These are phyloP conservation scores for Porcisia hertigi DNA, from an alignment of 208 protist species.

Conservation along the genomic window DNA sequence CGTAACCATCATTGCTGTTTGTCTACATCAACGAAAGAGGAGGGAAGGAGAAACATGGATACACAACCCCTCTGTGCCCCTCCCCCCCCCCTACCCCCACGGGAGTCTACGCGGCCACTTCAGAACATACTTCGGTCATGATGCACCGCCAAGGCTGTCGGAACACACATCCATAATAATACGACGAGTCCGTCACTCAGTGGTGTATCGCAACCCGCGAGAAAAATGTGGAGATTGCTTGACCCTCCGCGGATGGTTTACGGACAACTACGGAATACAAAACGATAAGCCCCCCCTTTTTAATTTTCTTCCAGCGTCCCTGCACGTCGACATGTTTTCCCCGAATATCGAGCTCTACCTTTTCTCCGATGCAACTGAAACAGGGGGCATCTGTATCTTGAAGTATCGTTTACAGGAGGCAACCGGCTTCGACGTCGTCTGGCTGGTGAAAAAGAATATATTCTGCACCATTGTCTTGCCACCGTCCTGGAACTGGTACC, in stretches of 20 bases:
- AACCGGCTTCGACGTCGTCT: conserved; percentile 17
- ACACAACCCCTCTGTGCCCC: too few relatives aligned
- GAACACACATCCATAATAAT: too few relatives aligned
- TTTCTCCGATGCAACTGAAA: conserved; percentile 12
- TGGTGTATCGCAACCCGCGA: too few relatives aligned
- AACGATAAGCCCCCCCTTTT: neutral
- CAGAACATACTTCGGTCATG: too few relatives aligned
- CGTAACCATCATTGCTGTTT: too few relatives aligned
- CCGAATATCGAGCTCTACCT: neutral
- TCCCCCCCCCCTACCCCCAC: too few relatives aligned
- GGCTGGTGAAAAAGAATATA: conserved; percentile 31
- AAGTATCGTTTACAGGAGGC: conserved; percentile 40
- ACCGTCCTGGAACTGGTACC: conserved; percentile 39
- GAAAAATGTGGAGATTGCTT: neutral
- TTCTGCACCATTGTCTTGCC: conserved; percentile 45
- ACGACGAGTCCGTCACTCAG: too few relatives aligned
- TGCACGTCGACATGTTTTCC: neutral
- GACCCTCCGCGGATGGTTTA: neutral
- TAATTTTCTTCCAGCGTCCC: neutral
- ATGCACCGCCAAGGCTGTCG: too few relatives aligned
- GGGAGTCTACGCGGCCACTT: too few relatives aligned
- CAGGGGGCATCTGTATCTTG: conserved; percentile 22
- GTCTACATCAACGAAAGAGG: neutral
- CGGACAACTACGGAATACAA: neutral
- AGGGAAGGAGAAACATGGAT: neutral